Percentiles rank a stretch among this genome's conserved stretches.
Conservation (phyloP, 2,329 filamentous ascomycete species). For the Neospermospora avenae region DNA sequence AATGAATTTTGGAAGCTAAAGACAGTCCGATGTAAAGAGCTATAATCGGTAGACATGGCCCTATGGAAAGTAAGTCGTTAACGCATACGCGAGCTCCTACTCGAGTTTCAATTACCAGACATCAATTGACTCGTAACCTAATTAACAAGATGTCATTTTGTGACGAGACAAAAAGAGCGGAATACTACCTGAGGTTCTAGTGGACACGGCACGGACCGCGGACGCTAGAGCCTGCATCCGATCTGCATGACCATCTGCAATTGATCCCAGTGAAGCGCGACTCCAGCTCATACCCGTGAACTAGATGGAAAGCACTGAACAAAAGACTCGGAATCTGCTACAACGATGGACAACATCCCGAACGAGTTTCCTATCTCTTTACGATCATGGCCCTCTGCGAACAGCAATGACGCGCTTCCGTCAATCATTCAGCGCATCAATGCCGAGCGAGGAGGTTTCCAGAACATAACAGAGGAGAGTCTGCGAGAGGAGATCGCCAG, state of each 20-base stretch:
- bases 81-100: too few species aligned
- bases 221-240: too few species aligned
- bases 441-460: constrained; percentile 75
- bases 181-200: too few species aligned
- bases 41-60: too few species aligned
- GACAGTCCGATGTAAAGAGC: too few species aligned
- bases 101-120: too few species aligned
- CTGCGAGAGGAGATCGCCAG: constrained; percentile 65
- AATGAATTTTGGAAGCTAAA: too few species aligned
- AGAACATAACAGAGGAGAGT: constrained; percentile 70
- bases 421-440: constrained; percentile 79
- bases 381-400: constrained; percentile 55
- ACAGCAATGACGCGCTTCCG: constrained; percentile 55
- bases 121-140: too few species aligned
- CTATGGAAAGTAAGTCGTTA: too few species aligned
- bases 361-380: constrained; percentile 54
- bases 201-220: too few species aligned
- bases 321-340: not conserved
- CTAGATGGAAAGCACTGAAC: not conserved
- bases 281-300: not conserved
- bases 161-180: too few species aligned
- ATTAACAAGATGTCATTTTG: too few species aligned
- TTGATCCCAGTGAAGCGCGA: not conserved
- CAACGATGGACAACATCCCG: constrained; percentile 36
- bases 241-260: not conserved